Base-by-base conservation (phyloP, 2,329 filamentous ascomycete genomes). In the Colletotrichum sp. region DNA sequence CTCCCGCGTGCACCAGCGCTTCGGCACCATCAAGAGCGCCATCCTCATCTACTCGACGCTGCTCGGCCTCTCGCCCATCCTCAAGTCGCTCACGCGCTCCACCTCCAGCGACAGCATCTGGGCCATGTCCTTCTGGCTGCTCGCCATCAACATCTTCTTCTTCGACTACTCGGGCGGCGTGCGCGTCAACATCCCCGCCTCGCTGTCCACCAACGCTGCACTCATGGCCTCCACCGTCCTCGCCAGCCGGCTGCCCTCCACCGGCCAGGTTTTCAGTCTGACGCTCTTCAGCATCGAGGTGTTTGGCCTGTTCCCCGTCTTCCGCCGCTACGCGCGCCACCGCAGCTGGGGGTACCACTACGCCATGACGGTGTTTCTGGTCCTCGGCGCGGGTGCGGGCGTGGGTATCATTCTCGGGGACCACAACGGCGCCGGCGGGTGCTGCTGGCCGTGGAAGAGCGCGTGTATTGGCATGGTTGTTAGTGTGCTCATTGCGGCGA, bases 201-300 rank as follows among this genome's bases (percentile, higher is more conserved):
- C 89, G 5, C 89, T 98, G 7, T 98, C 95, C 12, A 99, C 97
- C 28, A 99, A 98, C 79, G 97, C 97, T 3, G 97, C 96, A 1
- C 89, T 99, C 68, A 98, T 98, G 96, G 96, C 96, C 1, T 96
- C 94, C 7, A 98, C 97, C 0, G 96, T 99, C 75, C 91, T 99
- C 13, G 97, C 97, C 3, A 97, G 95, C 65, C 93, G 96, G 0
- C 89, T 99, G 13, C 95, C 95, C 8, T 95, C 93, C 18, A 98
- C 97, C 0, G 96, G 95, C 1, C 95, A 98, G 83, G 97, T 99
- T 1, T 99, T 99, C 82, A 96, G 94, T 77, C 88, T 99, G 34
- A 98, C 96, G 1, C 91, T 99, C 8, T 98, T 99, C 89, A 96
- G 94, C 77, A 98, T 99, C 79, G 95, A 99, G 83, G 95, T 99